Evolutionary conservation across 2,329 filamentous ascomycete genomes (phyloP).

Genomic region (Thielaviopsis euricoi): DNA sequence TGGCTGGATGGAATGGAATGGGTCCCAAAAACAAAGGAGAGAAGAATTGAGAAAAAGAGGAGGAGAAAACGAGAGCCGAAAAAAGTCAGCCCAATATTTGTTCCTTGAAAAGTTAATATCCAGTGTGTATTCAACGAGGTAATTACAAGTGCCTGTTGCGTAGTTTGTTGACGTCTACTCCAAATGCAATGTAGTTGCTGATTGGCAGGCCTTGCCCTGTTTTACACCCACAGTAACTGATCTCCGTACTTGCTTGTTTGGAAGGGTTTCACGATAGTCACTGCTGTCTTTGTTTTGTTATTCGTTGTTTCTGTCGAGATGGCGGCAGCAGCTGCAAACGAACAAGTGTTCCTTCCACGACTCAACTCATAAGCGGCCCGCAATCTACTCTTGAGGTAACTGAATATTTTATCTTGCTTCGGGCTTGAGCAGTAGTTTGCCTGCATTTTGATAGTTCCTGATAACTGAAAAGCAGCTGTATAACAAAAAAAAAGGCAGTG

Average conservation of each 20-base stretch:
- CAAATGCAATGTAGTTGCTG: too few species aligned
- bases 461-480: neutral
- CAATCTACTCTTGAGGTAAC: neutral
- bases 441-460: too few species aligned
- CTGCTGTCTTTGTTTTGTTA: neutral
- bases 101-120: too few species aligned
- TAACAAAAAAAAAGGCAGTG: neutral
- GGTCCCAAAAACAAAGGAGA: neutral
- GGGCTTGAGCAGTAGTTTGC: neutral
- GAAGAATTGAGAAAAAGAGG: too few species aligned
- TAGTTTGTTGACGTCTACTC: too few species aligned
- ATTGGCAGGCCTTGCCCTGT: too few species aligned
- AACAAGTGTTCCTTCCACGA: neutral
- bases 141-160: too few species aligned
- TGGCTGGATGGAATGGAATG: neutral
- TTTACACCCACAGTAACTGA: too few species aligned
- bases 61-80: neutral
- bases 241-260: neutral
- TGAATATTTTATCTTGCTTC: too few species aligned
- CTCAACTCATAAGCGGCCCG: neutral
- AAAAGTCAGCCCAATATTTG: neutral
- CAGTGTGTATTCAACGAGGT: too few species aligned
- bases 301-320: neutral
- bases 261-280: neutral
- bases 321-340: neutral